Evolutionary conservation across 306 rosid genomes (phyloP).

Genomic region (Oemleria cerasiformis): DNA sequence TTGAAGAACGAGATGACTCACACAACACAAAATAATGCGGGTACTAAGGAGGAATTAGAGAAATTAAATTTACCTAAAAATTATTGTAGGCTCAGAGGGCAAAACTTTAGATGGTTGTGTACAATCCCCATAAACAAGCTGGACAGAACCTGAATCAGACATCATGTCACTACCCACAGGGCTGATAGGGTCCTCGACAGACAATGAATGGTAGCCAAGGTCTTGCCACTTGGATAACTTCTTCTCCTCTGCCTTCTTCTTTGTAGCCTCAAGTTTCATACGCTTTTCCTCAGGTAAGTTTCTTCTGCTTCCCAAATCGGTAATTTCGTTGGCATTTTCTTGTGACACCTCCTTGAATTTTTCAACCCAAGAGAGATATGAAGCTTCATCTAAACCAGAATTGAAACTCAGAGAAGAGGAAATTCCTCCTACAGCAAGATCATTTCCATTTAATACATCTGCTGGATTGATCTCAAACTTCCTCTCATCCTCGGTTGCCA

Average conservation of each 20-base stretch:
- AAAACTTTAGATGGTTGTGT: slow-evolving; percentile 56
- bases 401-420: slow-evolving; percentile 36
- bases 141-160: slow-evolving; percentile 73
- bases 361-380: slow-evolving; percentile 84
- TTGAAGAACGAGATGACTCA: slow-evolving; percentile 3
- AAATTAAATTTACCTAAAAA: slow-evolving; percentile 56
- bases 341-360: slow-evolving; percentile 70
- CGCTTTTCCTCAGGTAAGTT: slow-evolving; percentile 42
- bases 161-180: slow-evolving; percentile 40
- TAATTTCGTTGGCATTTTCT: slow-evolving; percentile 36
- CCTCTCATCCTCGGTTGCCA: slow-evolving; percentile 46
- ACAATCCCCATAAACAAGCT: slow-evolving; percentile 85
- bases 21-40: neutral
- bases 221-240: slow-evolving; percentile 80
- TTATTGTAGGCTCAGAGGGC: slow-evolving; percentile 60
- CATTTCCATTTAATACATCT: slow-evolving; percentile 37
- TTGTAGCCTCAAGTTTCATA: slow-evolving; percentile 63
- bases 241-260: slow-evolving; percentile 74
- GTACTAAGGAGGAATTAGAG: neutral
- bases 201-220: slow-evolving; percentile 67
- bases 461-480: slow-evolving; percentile 66
- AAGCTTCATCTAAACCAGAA: slow-evolving; percentile 67
- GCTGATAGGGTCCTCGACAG: slow-evolving; percentile 47
- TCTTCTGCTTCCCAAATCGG: slow-evolving; percentile 44
- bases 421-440: slow-evolving; percentile 34